phyloP scores from a whole-genome alignment of 2,329 filamentous ascomycete species.

The Stemphylium vesicarium region DNA sequence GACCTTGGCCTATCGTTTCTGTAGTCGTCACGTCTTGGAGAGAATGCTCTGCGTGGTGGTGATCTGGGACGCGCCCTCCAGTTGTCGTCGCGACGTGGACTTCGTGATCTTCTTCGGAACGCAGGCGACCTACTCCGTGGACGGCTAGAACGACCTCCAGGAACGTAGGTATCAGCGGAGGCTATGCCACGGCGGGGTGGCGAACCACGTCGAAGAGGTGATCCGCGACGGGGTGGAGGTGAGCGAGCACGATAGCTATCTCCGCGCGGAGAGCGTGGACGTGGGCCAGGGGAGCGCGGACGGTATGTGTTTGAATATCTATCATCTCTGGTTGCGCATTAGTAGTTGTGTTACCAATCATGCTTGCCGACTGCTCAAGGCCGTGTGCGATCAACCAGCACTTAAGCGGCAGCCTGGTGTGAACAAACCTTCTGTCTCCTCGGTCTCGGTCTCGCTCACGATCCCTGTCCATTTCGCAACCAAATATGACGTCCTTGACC shows the following conservation, averaged over 20 bases:
- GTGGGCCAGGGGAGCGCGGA: constrained; percentile 43
- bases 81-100: constrained; percentile 51
- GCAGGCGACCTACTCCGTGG: constrained; percentile 49
- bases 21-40: constrained; percentile 44
- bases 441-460: constrained; percentile 52
- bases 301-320: constrained; percentile 49
- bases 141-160: constrained; percentile 42
- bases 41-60: constrained; percentile 54
- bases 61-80: constrained; percentile 56
- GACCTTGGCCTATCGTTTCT: constrained; percentile 50
- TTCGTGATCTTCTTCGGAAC: constrained; percentile 50
- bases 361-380: background rate
- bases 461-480: constrained; percentile 45
- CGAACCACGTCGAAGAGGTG: constrained; percentile 20
- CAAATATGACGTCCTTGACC: background rate
- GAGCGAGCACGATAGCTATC: constrained; percentile 45
- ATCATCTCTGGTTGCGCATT: constrained; percentile 38
- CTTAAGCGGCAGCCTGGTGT: constrained; percentile 22
- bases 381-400: background rate
- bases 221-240: constrained; percentile 10
- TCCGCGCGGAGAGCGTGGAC: constrained; percentile 38
- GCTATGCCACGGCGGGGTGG: constrained; percentile 45
- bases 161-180: constrained; percentile 52
- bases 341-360: constrained; percentile 7
- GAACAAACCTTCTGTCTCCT: constrained; percentile 53